Evolutionary conservation across 352 stramenopile genomes (phyloP), one percentile per base, ranked within the genome.

Genomic region (Phytopythium chamaehyphon): DNA sequence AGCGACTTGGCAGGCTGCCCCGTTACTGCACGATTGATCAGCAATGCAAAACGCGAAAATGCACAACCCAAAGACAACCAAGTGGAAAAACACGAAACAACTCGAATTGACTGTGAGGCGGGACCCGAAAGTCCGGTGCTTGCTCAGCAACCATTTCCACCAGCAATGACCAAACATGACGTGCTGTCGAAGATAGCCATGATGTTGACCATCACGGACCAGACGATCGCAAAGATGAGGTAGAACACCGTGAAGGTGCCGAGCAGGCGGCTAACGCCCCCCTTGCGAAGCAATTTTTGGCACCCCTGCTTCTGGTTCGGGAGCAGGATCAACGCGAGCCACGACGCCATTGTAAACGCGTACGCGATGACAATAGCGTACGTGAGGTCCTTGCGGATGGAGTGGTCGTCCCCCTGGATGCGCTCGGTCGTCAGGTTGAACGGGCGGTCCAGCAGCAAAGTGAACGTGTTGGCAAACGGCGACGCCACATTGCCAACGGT

Each of bases 161-260:
- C 57, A 6, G 61, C 61, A 35, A 69, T 66, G 12, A 69, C 61
- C 40, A 69, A 57, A 18, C 57, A 69, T 18, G 57, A 54, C 3
- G 61, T 69, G 57, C 61, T 69, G 44, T 63, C 62, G 56, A 76
- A 76, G 43, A 76, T 76, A 14, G 59, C 59, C 58, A 73, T 57
- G 42, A 76, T 59, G 62, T 76, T 76, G 21, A 60, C 61, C 57
- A 64, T 60, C 9, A 76, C 57, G 2, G 64, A 66, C 61, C 61
- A 73, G 23, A 73, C 35, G 6, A 76, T 38, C 11, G 67, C 66
- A 35, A 73, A 69, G 21, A 55, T 44, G 40, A 76, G 19, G 28
- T 73, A 73, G 58, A 59, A 56, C 18, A 73, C 45, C 24, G 67
- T 76, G 31, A 73, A 12, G 6, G 46, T 42, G 16, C 66, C 66